Percentiles rank a stretch among this genome's conserved stretches.
phyloP scores from a whole-genome alignment of 2,329 filamentous ascomycete species.

The Calycina herbarum region DNA sequence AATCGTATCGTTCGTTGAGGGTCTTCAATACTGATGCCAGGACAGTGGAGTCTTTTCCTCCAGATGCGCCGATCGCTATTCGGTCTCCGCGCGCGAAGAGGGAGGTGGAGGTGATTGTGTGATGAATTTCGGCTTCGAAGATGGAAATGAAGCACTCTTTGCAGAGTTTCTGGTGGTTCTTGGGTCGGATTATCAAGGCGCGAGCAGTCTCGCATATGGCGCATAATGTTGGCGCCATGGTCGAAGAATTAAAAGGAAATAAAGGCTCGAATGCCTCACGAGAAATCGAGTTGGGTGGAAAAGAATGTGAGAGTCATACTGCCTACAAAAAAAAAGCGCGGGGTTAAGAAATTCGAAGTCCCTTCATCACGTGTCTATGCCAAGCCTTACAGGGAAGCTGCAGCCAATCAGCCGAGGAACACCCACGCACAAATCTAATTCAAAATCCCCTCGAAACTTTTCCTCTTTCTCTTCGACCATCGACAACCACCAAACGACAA shows the following conservation, averaged over 20 bases:
- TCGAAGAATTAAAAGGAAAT: not conserved
- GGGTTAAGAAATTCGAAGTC: not conserved
- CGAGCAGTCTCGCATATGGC: conserved; percentile 72
- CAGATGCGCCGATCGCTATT: conserved; percentile 92
- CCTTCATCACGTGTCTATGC: not conserved
- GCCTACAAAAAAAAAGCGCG: too few relatives aligned
- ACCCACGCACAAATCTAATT: conserved; percentile 24
- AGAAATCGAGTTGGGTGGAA: not conserved
- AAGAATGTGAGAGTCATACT: not conserved
- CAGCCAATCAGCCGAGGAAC: conserved; percentile 13
- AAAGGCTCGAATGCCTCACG: not conserved
- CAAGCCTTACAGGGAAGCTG: conserved; percentile 30
- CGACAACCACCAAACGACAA: conserved; percentile 35
- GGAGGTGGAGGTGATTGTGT: conserved; percentile 80
- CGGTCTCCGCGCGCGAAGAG: conserved; percentile 83
- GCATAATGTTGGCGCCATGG: conserved; percentile 74
- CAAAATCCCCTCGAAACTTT: conserved; percentile 29
- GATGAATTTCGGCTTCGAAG: conserved; percentile 92
- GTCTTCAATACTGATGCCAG: conserved; percentile 93
- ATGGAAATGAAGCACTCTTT: conserved; percentile 80
- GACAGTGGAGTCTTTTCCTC: conserved; percentile 96
- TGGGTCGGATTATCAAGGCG: conserved; percentile 88
- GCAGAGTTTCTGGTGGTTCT: conserved; percentile 93
- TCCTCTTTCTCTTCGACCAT: conserved; percentile 21
- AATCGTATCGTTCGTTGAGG: conserved; percentile 84